Evolutionary conservation across 805 yeast species (phyloP).

Genomic region (Cyberlindnera mrakii): DNA sequence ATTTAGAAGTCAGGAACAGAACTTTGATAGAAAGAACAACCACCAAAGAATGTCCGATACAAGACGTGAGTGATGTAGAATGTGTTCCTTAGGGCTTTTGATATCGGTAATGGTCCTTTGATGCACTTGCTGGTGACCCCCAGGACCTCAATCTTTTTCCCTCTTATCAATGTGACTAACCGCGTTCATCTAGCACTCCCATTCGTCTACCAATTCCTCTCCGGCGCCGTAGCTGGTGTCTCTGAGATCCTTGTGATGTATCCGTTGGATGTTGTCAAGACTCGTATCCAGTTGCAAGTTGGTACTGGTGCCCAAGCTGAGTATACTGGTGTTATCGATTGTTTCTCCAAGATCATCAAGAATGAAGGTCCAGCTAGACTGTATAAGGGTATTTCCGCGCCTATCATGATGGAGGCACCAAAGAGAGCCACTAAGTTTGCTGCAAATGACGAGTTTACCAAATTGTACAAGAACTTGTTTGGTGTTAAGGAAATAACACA

Average conservation of each 20-base stretch:
- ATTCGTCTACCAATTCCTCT: constrained; percentile 81
- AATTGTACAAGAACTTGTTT: constrained; percentile 65
- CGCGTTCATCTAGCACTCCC: constrained; percentile 50
- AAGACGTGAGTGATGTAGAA: no score
- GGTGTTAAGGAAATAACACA: constrained; percentile 70
- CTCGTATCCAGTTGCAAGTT: constrained; percentile 88
- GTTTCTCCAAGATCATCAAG: constrained; percentile 74
- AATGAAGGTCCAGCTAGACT: constrained; percentile 80
- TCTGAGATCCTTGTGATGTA: constrained; percentile 94
- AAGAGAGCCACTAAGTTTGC: constrained; percentile 98
- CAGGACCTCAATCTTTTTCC: no score
- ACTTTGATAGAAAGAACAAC: no score
- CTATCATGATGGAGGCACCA: constrained; percentile 98
- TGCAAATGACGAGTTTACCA: constrained; percentile 95
- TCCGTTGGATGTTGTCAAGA: constrained; percentile 95
- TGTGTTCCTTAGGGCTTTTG: no score
- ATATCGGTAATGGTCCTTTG: no score
- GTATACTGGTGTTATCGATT: constrained; percentile 80
- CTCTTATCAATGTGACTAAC: neutral
- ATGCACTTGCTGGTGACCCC: no score
- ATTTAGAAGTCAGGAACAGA: no score
- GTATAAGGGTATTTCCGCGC: constrained; percentile 93
- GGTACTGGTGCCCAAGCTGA: constrained; percentile 41
- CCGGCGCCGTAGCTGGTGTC: constrained; percentile 96
- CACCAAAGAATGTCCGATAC: no score